Conservation (phyloP, 257 asterid species). For the Cruciata laevipes region DNA sequence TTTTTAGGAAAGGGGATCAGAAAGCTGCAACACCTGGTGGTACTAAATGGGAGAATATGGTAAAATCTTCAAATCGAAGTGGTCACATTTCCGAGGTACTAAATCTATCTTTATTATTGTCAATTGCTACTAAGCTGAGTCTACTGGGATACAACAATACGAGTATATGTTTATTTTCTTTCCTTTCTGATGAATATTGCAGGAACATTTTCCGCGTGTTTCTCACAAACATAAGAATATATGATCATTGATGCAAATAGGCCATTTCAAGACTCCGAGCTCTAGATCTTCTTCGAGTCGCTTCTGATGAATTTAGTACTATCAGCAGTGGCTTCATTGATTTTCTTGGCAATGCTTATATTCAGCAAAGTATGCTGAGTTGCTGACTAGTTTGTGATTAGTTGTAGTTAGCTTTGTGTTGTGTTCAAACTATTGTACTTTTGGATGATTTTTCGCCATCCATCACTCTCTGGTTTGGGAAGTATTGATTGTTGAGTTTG, state of each 20-base stretch:
- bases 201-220: conserved; percentile 53
- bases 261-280: conserved; percentile 9
- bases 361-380: neutral
- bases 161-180: neutral
- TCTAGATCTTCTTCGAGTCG: neutral
- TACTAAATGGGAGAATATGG: conserved; percentile 82
- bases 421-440: neutral
- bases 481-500: conserved; percentile 1
- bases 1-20: conserved; percentile 39
- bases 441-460: conserved; percentile 9
- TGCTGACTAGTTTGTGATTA: neutral
- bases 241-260: conserved; percentile 24
- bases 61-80: conserved; percentile 48
- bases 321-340: conserved; percentile 1
- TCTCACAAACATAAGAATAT: conserved; percentile 40
- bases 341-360: conserved; percentile 5
- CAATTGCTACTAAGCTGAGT: neutral
- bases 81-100: conserved; percentile 62
- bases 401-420: neutral
- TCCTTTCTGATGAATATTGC: conserved; percentile 12
- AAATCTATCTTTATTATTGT: conserved; percentile 6
- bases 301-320: conserved; percentile 7
- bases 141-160: neutral
- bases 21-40: conserved; percentile 30
- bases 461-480: neutral